Base-by-base conservation (phyloP, 2,329 filamentous ascomycete genomes). In the Calonectria honghensis region DNA sequence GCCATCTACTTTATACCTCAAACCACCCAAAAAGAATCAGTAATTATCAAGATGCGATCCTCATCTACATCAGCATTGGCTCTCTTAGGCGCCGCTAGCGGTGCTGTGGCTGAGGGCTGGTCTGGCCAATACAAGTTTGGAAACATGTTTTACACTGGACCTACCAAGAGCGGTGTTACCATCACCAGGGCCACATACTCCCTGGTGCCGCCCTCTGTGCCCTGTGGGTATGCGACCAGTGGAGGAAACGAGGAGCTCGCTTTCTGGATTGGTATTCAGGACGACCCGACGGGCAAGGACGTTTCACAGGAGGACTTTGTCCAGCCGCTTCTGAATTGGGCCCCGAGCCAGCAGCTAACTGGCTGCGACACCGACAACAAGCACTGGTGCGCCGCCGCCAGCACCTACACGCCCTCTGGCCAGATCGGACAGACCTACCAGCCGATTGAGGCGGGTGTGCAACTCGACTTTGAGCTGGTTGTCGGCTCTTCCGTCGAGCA, bases 201-300 rank as follows among this genome's bases (percentile, higher is more conserved):
- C 11, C 13, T 75, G 31, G 61, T 73, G 0, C 73, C 71, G 1
- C 73, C 73, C 1, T 50, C 70, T 6, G 45, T 68, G 1, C 73
- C 73, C 2, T 75, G 73, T 11, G 73, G 73, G 13, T 75, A 75
- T n/a, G 73, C 73, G 6, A 75, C 73, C 14, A 75, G 61, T 13
- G 73, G 73, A 6, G 73, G 73, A 27, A 75, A 75, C 24, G 73
- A 75, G n/a, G 73, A 75, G 27, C 71, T 75, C n/a, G 73, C 73
- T 16, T 29, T 75, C 13, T 75, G 73, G 71, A 75, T 75, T n/a
- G 73, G 71, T 6, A 73, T 75, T 14, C 71, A 75, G 52, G 35
- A 75, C 41, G 73, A 75, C 52, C 73, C 71, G 1, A 68, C 71
- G 0, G 73, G 67, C 32, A 67, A 73, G 13, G 71, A 75, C 35